A percentile compares a stretch with the other conserved stretches of the same genome.
phyloP scores from a whole-genome alignment of 257 asterid species.

The Plantago elongata region DNA sequence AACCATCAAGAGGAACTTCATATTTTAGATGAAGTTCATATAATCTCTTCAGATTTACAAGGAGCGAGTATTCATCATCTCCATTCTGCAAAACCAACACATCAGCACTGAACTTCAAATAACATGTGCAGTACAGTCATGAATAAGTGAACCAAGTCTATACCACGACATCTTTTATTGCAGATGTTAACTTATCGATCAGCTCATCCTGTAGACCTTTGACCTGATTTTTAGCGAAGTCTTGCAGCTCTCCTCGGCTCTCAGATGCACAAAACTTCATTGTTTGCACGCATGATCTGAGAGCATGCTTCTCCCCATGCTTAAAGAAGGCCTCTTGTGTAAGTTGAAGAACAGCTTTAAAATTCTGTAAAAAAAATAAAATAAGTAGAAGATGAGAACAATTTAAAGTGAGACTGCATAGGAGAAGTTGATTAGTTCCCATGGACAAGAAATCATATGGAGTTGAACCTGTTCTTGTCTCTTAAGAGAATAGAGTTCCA shows the following conservation, averaged over 20 bases:
- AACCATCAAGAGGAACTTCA: constrained; percentile 54
- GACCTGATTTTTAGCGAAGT: constrained; percentile 65
- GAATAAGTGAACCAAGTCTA: constrained; percentile 15
- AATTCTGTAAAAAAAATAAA: constrained; percentile 40
- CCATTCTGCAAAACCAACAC: constrained; percentile 62
- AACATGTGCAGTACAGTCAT: constrained; percentile 6
- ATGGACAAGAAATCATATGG: constrained; percentile 18
- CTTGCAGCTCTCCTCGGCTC: constrained; percentile 86
- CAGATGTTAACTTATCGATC: constrained; percentile 61
- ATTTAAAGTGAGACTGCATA: not conserved
- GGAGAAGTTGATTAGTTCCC: constrained; percentile 16
- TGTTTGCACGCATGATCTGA: constrained; percentile 88
- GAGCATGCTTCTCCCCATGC: constrained; percentile 82
- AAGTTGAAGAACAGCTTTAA: constrained; percentile 61
- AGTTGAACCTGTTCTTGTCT: constrained; percentile 77
- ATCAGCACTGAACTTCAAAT: constrained; percentile 23
- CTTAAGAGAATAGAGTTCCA: constrained; percentile 86
- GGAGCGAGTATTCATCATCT: constrained; percentile 85
- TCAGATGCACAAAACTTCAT: constrained; percentile 75
- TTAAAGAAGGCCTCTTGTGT: constrained; percentile 77
- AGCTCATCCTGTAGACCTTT: constrained; percentile 83
- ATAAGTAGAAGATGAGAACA: not conserved
- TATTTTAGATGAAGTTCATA: constrained; percentile 81
- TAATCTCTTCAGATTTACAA: constrained; percentile 81
- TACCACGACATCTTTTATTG: constrained; percentile 85